These are phyloP conservation scores for Torulaspora globosa DNA, from an alignment of 1,139 yeast genomes.

Conservation along the genomic window DNA sequence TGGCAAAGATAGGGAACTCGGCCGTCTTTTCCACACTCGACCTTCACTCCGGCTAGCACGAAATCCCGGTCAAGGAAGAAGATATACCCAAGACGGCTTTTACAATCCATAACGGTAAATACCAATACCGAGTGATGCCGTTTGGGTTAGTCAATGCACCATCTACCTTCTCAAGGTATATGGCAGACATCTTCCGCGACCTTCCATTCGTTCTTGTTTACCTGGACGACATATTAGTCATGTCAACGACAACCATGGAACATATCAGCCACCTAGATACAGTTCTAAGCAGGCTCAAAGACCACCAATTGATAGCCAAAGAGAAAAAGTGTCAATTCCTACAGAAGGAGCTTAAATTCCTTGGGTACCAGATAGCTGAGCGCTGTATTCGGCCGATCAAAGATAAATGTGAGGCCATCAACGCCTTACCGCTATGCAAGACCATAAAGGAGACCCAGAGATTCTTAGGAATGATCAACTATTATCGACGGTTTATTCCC, in stretches of 20 bases:
- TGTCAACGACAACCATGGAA: slow-evolving; percentile 15
- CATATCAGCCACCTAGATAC: slow-evolving; percentile 22
- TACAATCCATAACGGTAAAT: slow-evolving; percentile 10
- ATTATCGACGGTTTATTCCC: slow-evolving; percentile 17
- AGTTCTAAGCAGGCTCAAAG: slow-evolving; percentile 10
- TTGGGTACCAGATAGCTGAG: slow-evolving; percentile 13
- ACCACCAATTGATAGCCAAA: slow-evolving; percentile 10
- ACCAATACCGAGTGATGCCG: slow-evolving; percentile 14
- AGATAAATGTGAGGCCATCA: slow-evolving; percentile 17
- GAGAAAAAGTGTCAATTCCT: slow-evolving; percentile 13
- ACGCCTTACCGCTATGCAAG: slow-evolving; percentile 7
- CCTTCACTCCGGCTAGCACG: neutral
- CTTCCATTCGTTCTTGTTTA: slow-evolving; percentile 22
- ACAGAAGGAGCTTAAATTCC: slow-evolving; percentile 9
- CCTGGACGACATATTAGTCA: slow-evolving; percentile 32
- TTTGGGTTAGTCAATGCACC: slow-evolving; percentile 16
- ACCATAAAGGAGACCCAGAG: slow-evolving; percentile 17
- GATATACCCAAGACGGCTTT: slow-evolving; percentile 1
- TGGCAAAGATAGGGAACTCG: neutral
- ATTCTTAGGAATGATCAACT: slow-evolving; percentile 18
- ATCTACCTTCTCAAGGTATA: slow-evolving; percentile 13
- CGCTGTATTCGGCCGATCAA: slow-evolving; percentile 13
- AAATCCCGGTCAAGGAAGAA: neutral
- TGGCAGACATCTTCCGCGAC: slow-evolving; percentile 18
- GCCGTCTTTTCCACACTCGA: neutral